Percentiles rank a stretch among this genome's conserved stretches.
These are phyloP conservation scores for Mycena rebaudengoi DNA, from an alignment of 768 basidiomycete genomes.

Conservation along the genomic window DNA sequence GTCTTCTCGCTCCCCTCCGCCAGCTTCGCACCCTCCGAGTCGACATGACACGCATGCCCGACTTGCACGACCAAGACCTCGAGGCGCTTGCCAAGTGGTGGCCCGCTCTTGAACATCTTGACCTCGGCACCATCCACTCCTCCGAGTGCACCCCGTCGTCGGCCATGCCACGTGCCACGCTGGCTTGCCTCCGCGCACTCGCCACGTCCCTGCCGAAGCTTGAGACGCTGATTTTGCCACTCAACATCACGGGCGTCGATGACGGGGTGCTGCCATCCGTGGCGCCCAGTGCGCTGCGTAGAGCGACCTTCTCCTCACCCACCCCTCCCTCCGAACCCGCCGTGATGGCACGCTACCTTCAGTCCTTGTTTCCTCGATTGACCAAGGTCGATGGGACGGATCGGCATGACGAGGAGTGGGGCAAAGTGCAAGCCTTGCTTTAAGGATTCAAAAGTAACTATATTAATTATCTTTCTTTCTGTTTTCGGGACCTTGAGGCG, in stretches of 20 bases:
- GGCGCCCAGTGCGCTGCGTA: slow-evolving; percentile 35
- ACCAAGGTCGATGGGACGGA: slow-evolving; percentile 43
- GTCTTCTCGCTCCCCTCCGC: slow-evolving; percentile 42
- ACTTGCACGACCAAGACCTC: slow-evolving; percentile 48
- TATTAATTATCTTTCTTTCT: background rate
- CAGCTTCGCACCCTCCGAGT: slow-evolving; percentile 45
- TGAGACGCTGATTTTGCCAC: slow-evolving; percentile 41
- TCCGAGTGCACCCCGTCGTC: slow-evolving; percentile 29
- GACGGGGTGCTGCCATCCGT: background rate
- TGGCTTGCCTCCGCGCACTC: slow-evolving; percentile 36
- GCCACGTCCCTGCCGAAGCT: slow-evolving; percentile 38
- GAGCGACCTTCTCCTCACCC: slow-evolving; percentile 45
- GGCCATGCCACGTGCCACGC: slow-evolving; percentile 34
- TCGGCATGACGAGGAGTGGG: slow-evolving; percentile 43
- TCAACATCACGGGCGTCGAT: slow-evolving; percentile 26
- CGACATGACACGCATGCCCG: slow-evolving; percentile 49
- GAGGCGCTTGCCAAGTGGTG: slow-evolving; percentile 51
- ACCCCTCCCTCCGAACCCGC: slow-evolving; percentile 36
- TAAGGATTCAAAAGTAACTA: background rate
- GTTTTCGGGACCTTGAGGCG: no score
- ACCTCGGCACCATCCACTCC: slow-evolving; percentile 44
- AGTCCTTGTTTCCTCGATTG: slow-evolving; percentile 50
- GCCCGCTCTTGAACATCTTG: slow-evolving; percentile 53
- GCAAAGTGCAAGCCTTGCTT: slow-evolving; percentile 3
- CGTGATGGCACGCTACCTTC: slow-evolving; percentile 39